Percentiles rank a stretch among this genome's conserved stretches.
Conservation (phyloP, 2,329 filamentous ascomycete species). For the Trichoderma sp. region DNA sequence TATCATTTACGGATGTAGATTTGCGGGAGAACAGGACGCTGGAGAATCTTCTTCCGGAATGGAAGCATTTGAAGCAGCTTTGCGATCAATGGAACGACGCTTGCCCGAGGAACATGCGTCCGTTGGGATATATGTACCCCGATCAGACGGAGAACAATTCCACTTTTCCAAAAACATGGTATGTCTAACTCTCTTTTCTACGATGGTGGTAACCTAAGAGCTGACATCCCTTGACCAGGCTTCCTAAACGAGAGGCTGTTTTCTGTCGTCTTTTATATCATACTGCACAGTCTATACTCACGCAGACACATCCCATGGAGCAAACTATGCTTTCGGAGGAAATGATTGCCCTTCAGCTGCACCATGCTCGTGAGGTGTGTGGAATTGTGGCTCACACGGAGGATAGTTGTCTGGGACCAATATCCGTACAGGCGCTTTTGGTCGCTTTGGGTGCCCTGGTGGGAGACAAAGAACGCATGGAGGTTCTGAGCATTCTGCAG, state of each 20-base stretch:
- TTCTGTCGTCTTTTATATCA: constrained; percentile 88
- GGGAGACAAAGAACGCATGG: constrained; percentile 71
- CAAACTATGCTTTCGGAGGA: constrained; percentile 60
- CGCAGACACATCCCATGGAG: constrained; percentile 74
- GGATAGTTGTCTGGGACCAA: constrained; percentile 74
- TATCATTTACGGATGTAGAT: constrained; percentile 59
- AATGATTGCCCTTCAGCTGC: constrained; percentile 68
- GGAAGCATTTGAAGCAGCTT: constrained; percentile 76
- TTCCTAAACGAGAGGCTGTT: constrained; percentile 79
- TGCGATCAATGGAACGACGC: constrained; percentile 80
- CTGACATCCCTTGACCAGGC: constrained; percentile 47
- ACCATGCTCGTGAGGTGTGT: constrained; percentile 82
- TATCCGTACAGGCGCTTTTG: constrained; percentile 76
- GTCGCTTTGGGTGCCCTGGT: constrained; percentile 75
- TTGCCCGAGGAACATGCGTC: constrained; percentile 84
- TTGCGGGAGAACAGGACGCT: constrained; percentile 64
- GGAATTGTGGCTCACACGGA: constrained; percentile 86
- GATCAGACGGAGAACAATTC: constrained; percentile 69
- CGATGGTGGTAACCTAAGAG: background rate
- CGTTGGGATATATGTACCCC: constrained; percentile 74
- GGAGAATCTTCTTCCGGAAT: constrained; percentile 70
- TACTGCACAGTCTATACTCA: constrained; percentile 77
- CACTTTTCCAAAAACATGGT: constrained; percentile 85
- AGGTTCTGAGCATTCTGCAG: constrained; percentile 81
- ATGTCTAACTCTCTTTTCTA: constrained; percentile 33